Evolutionary conservation across 768 basidiomycete genomes (phyloP).

Genomic region (Termitomyces bulborhizus): DNA sequence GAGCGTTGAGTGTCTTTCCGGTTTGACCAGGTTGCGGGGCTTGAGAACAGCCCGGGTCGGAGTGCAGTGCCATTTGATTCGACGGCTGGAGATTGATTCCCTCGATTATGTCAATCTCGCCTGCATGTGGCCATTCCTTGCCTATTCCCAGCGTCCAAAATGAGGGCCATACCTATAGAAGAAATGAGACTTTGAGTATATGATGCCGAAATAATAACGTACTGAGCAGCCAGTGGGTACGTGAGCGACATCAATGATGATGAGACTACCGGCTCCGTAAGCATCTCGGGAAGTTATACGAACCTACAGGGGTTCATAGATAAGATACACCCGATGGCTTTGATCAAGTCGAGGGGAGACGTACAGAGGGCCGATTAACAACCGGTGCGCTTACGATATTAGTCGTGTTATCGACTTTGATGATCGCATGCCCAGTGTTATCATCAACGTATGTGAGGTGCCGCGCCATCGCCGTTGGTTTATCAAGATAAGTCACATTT

Average conservation of each 20-base stretch:
- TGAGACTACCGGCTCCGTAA: constrained; percentile 35
- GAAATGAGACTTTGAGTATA: not conserved
- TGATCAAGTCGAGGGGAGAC: constrained; percentile 5
- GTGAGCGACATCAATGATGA: constrained; percentile 38
- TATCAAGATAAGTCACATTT: constrained; percentile 47
- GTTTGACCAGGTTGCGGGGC: constrained; percentile 22
- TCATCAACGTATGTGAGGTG: constrained; percentile 56
- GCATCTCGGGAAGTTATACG: constrained; percentile 35
- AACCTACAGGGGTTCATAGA: constrained; percentile 19
- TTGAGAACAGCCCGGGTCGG: constrained; percentile 31
- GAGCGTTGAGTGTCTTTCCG: constrained; percentile 20
- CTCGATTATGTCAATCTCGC: constrained; percentile 52
- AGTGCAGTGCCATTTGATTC: constrained; percentile 58
- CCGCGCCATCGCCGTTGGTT: constrained; percentile 25
- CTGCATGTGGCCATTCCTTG: constrained; percentile 32
- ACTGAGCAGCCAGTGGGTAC: constrained; percentile 54
- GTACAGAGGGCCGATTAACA: constrained; percentile 52
- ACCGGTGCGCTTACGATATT: constrained; percentile 35
- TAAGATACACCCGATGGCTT: not conserved
- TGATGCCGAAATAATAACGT: constrained; percentile 9
- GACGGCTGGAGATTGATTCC: constrained; percentile 43
- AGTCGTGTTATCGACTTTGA: constrained; percentile 68
- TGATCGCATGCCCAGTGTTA: constrained; percentile 49
- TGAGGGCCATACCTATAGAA: constrained; percentile 36
- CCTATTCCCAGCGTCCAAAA: constrained; percentile 38